A percentile compares a stretch with the other conserved stretches of the same genome.
phyloP scores from a whole-genome alignment of 2,329 filamentous ascomycete species.

The Neopestalotiopsis sp. region DNA sequence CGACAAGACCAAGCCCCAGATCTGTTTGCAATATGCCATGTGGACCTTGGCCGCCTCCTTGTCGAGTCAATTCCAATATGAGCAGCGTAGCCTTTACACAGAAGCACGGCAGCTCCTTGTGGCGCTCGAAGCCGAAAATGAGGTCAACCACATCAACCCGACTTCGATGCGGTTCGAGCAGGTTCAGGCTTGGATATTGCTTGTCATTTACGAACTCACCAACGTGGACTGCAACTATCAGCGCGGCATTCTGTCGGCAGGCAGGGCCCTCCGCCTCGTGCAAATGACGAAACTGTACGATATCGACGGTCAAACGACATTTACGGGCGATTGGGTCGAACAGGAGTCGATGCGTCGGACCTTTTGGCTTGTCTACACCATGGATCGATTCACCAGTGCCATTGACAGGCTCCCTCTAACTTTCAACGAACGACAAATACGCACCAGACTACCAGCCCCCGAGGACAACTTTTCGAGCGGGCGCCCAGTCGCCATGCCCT shows the following conservation, averaged over 20 bases:
- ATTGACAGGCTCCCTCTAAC: background rate
- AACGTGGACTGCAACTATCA: background rate
- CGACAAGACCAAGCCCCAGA: constrained; percentile 23
- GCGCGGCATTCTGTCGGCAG: background rate
- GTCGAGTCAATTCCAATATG: constrained; percentile 35
- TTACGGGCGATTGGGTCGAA: constrained; percentile 23
- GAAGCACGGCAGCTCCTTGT: constrained; percentile 18
- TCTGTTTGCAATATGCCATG: constrained; percentile 38
- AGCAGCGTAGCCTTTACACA: constrained; percentile 30
- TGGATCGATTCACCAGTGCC: constrained; percentile 24
- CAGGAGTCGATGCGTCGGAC: constrained; percentile 23
- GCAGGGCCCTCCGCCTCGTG: background rate
- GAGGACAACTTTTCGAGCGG: too few species aligned
- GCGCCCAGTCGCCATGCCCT: too few species aligned
- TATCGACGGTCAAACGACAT: constrained; percentile 11
- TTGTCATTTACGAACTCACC: background rate
- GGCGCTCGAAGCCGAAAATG: background rate
- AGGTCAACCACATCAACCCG: background rate
- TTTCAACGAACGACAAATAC: background rate
- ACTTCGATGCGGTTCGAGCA: background rate
- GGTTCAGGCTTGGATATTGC: background rate
- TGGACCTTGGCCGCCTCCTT: constrained; percentile 36
- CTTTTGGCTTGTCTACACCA: constrained; percentile 25
- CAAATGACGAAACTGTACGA: background rate
- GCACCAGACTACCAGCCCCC: background rate